Conservation (phyloP, 768 basidiomycete species). For the Macrolepiota fuliginosa region DNA sequence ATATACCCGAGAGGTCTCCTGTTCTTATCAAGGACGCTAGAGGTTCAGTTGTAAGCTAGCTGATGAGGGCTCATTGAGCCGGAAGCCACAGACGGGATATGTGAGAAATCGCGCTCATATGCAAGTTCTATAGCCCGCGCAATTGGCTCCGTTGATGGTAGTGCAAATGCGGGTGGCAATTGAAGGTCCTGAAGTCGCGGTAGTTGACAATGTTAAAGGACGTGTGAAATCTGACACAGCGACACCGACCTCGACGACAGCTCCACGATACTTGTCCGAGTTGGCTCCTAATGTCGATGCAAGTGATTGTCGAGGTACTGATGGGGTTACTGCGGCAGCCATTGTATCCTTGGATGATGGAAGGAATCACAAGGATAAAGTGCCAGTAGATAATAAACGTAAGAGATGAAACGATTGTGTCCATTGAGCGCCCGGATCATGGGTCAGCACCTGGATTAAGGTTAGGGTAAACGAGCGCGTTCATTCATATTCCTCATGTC, state of each 20-base stretch:
- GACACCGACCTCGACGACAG: slow-evolving; percentile 80
- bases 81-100: slow-evolving; percentile 66
- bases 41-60: background rate
- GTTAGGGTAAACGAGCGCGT: slow-evolving; percentile 5
- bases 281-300: slow-evolving; percentile 10
- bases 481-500: background rate
- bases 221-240: background rate
- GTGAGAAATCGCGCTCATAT: slow-evolving; percentile 92
- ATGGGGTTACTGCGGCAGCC: slow-evolving; percentile 16
- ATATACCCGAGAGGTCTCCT: slow-evolving; percentile 83
- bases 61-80: background rate
- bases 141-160: slow-evolving; percentile 70
- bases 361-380: background rate
- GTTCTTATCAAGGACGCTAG: slow-evolving; percentile 70
- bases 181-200: slow-evolving; percentile 55
- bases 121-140: slow-evolving; percentile 80
- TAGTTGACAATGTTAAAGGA: background rate
- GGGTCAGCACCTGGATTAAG: slow-evolving; percentile 2
- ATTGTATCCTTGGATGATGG: slow-evolving; percentile 18
- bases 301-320: slow-evolving; percentile 14
- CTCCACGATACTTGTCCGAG: slow-evolving; percentile 73
- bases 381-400: background rate
- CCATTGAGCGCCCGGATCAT: background rate
- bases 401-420: background rate
- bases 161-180: slow-evolving; percentile 83